Evolutionary conservation across 2,329 filamentous ascomycete genomes (phyloP), one percentile per base, ranked within the genome.

Genomic region (Phoma sp.): DNA sequence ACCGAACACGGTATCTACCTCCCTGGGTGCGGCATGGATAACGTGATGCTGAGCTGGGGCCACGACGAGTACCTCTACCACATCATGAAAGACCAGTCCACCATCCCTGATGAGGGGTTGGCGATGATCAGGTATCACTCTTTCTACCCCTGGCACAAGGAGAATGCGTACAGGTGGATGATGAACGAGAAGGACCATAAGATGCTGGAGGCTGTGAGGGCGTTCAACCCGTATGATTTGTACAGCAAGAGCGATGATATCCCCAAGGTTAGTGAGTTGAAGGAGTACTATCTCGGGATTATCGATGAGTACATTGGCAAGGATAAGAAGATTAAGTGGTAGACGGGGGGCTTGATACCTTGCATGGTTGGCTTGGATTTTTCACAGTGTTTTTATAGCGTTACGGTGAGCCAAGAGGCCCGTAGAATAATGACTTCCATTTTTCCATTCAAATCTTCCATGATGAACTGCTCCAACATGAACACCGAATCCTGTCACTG

Each of bases 61-160:
- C 90, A 93, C 74, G 90, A 93, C 72, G 90, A 93, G 78, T 93
- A 92, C 76, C 81, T 93, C 41, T 96, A 96, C 80, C 87, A 91
- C 68, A 87, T 96, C 57, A 86, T 90, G 76, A 92, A 91, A 80
- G 88, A 89, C 59, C 91, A 96, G 80, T 88, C 84, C 43, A 88
- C 80, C 0, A 82, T 96, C 38, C 92, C 92, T 0, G 82, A 83
- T 41, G 91, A 96, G 82, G 89, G 89, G 0, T 82, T 96, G 9
- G 92, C 91, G 57, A 96, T 96, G 90, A 95, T 96, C 73, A 82
- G 92, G 51, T 96, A 96, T 77, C 92, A 96, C 78, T 91, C 87
- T 5, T 96, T 96, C 78, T 96, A 96, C 77, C 88, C 92, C 13
- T 96, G 91, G 92, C 92, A 96, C 77, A 85, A 82, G 57, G 87